Percentiles rank a stretch among this genome's conserved stretches.
phyloP scores from a whole-genome alignment of 192 early-diverging fungal species.

The Coemansia nantahalensis region DNA sequence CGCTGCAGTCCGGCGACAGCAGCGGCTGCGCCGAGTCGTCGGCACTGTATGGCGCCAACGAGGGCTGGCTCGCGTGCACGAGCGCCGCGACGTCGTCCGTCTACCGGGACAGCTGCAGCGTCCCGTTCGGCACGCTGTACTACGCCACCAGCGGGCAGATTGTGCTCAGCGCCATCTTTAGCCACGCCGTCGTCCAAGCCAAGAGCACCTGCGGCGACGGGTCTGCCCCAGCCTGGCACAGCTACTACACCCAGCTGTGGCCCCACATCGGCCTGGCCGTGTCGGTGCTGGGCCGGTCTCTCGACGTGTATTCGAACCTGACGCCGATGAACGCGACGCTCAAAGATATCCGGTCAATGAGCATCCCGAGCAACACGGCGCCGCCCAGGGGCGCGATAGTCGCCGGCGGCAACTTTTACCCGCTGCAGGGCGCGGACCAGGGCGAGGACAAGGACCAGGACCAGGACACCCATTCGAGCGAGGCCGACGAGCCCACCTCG shows the following conservation, averaged over 20 bases:
- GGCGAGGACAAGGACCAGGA: background rate
- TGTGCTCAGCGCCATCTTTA: slow-evolving; percentile 6
- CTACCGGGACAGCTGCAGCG: background rate
- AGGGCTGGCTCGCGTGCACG: background rate
- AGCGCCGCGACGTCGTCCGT: background rate
- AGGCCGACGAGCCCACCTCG: too few relatives aligned
- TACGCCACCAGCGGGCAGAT: background rate
- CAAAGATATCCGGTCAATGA: background rate
- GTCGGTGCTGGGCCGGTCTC: background rate
- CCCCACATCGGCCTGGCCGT: slow-evolving; percentile 10
- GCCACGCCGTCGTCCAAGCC: slow-evolving; percentile 10
- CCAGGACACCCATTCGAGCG: too few relatives aligned
- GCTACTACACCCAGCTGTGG: slow-evolving; percentile 20
- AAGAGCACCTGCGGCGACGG: slow-evolving; percentile 2
- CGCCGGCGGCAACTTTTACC: slow-evolving; percentile 7
- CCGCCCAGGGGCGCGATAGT: background rate
- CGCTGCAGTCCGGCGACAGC: background rate
- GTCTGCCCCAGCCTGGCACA: background rate
- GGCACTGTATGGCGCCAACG: background rate
- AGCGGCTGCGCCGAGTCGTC: background rate
- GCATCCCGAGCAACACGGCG: too few relatives aligned
- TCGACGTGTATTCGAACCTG: background rate
- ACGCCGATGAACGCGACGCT: background rate
- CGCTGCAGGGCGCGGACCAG: background rate
- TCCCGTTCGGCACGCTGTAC: slow-evolving; percentile 20